A percentile compares a stretch with the other conserved stretches of the same genome.
Conservation (phyloP, 2,329 filamentous ascomycete genomes). For the Alternaria metachromatica region DNA sequence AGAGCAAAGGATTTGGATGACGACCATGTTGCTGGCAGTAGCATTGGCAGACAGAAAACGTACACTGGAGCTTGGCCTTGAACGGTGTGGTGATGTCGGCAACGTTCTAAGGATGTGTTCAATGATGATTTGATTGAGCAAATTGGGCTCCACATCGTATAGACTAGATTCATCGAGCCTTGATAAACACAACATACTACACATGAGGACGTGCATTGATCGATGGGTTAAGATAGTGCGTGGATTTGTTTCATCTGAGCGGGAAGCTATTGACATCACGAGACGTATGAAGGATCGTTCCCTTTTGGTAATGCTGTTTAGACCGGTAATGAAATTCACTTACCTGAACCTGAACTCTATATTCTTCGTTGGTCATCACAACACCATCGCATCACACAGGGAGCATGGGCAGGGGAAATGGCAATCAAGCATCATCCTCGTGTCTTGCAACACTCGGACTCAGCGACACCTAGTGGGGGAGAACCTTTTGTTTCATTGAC, state of each 20-base stretch:
- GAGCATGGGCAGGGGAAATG: conserved; percentile 55
- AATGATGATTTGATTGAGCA: neutral
- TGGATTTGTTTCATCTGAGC: neutral
- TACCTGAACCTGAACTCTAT: neutral
- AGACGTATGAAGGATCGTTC: neutral
- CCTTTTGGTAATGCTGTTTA: neutral
- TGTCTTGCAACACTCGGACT: conserved; percentile 62
- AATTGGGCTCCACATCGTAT: neutral
- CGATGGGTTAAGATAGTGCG: neutral
- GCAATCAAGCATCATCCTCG: conserved; percentile 88
- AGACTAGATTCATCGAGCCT: neutral
- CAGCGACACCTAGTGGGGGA: conserved; percentile 81
- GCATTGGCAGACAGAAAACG: neutral
- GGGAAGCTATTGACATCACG: neutral
- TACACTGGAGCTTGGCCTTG: conserved; percentile 6
- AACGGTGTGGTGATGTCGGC: neutral
- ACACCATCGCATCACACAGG: conserved; percentile 13
- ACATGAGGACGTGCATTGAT: neutral
- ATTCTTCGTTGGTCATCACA: conserved; percentile 6
- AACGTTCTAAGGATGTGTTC: neutral
- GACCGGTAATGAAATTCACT: neutral
- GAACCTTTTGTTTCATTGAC: conserved; percentile 51
- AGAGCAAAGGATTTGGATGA: neutral
- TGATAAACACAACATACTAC: neutral
- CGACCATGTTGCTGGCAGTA: neutral